A percentile compares a stretch with the other conserved stretches of the same genome.
phyloP scores from a whole-genome alignment of 768 basidiomycete species.

The Pleurotus pulmonarius region DNA sequence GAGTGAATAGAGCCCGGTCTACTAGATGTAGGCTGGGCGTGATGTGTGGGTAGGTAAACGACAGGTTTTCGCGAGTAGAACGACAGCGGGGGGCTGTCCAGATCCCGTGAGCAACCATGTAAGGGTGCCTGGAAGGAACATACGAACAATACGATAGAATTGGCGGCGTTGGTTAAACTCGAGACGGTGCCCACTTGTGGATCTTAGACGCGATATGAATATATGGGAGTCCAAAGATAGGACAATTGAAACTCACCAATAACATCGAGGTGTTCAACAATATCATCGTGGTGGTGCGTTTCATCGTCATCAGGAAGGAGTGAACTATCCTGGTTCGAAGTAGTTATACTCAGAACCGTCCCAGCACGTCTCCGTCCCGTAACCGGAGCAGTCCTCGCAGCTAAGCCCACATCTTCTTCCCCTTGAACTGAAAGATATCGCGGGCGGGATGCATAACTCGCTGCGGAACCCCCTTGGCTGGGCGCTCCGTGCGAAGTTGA shows the following conservation, averaged over 20 bases:
- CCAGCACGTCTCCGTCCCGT: constrained; percentile 35
- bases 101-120: neutral
- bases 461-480: constrained; percentile 9
- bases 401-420: constrained; percentile 21
- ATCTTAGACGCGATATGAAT: constrained; percentile 36
- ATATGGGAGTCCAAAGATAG: neutral
- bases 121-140: neutral
- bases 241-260: constrained; percentile 45
- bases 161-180: constrained; percentile 74
- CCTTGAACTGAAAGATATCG: constrained; percentile 34
- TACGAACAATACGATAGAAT: constrained; percentile 66
- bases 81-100: constrained; percentile 58
- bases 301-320: constrained; percentile 10
- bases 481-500: neutral
- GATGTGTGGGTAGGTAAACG: constrained; percentile 45
- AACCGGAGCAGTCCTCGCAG: no score
- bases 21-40: constrained; percentile 25
- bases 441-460: constrained; percentile 11
- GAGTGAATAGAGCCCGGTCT: constrained; percentile 20
- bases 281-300: constrained; percentile 66
- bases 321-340: constrained; percentile 14
- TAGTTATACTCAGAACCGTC: constrained; percentile 39
- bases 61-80: constrained; percentile 71
- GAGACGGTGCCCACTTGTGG: constrained; percentile 73
- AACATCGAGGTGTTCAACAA: constrained; percentile 81